Conservation (phyloP, 1,284 basidiomycete genomes). For the Moesziomyces antarcticus region DNA sequence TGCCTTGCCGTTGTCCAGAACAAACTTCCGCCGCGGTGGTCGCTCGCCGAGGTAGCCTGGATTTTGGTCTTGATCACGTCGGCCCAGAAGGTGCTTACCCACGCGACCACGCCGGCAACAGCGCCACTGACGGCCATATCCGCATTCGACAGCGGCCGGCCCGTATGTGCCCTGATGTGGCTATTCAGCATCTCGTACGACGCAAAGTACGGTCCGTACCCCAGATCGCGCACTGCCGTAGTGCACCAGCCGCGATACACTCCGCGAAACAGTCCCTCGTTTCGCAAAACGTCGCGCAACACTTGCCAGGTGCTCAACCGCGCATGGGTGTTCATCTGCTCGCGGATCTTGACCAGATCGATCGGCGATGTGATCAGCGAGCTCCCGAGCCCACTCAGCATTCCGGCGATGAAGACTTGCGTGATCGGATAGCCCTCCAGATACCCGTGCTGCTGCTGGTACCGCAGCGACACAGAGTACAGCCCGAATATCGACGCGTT, state of each 20-base stretch:
- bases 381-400: conserved; percentile 48
- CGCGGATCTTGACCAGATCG: conserved; percentile 62
- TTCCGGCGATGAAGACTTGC: conserved; percentile 56
- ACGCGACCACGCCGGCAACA: conserved; percentile 57
- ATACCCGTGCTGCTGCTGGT: conserved; percentile 15
- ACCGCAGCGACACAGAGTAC: conserved; percentile 50
- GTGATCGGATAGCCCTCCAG: conserved; percentile 6
- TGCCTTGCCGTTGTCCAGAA: conserved; percentile 30
- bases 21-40: conserved; percentile 1
- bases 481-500: conserved; percentile 63
- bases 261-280: conserved; percentile 34
- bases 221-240: conserved; percentile 53
- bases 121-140: conserved; percentile 59
- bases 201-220: conserved; percentile 61
- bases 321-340: conserved; percentile 46
- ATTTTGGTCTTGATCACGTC: conserved; percentile 64
- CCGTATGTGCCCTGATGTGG: conserved; percentile 7
- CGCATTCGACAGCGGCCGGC: conserved; percentile 20
- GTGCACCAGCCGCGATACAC: conserved; percentile 55
- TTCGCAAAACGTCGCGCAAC: conserved; percentile 30
- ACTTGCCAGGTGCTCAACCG: conserved; percentile 20
- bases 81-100: conserved; percentile 61
- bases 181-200: conserved; percentile 56
- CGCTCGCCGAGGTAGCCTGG: conserved; percentile 29
- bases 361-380: conserved; percentile 60